Evolutionary conservation across 176 grass and related monocot species (phyloP).

Genomic region (Oryza rufipogon): DNA sequence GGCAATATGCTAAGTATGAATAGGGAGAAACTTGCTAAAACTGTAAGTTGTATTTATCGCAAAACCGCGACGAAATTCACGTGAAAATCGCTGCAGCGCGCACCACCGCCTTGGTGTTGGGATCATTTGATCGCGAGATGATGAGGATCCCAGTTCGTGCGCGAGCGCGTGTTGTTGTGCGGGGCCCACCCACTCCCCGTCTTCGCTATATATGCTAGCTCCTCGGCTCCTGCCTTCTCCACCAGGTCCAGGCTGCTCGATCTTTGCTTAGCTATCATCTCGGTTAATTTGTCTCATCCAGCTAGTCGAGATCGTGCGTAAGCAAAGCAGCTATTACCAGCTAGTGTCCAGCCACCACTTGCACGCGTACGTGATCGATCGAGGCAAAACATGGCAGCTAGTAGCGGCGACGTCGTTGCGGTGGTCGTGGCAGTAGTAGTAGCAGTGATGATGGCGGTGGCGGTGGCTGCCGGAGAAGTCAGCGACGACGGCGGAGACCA

Average conservation of each 20-base stretch:
- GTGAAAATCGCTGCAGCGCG: too few species aligned
- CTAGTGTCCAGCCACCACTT: background rate
- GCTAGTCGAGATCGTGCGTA: background rate
- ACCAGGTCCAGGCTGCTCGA: too few species aligned
- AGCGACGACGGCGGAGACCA: background rate
- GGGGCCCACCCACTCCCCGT: background rate
- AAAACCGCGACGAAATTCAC: too few species aligned
- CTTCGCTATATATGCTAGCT: slow-evolving; percentile 15
- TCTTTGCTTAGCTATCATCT: background rate
- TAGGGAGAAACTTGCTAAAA: too few species aligned
- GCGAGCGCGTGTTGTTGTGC: background rate
- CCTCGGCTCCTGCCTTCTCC: too few species aligned
- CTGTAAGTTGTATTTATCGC: too few species aligned
- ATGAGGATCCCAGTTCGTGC: background rate
- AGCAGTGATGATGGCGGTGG: background rate
- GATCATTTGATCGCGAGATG: too few species aligned
- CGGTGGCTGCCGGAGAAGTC: background rate
- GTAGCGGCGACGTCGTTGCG: background rate
- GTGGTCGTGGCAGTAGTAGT: background rate
- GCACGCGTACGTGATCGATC: background rate
- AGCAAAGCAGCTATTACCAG: background rate
- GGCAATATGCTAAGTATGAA: too few species aligned
- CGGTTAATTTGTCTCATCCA: background rate
- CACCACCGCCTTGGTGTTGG: too few species aligned
- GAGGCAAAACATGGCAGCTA: background rate